Percentiles rank a stretch among this genome's conserved stretches.
Evolutionary conservation across 2,329 filamentous ascomycete genomes (phyloP).

Genomic region (Xylaria sp.): DNA sequence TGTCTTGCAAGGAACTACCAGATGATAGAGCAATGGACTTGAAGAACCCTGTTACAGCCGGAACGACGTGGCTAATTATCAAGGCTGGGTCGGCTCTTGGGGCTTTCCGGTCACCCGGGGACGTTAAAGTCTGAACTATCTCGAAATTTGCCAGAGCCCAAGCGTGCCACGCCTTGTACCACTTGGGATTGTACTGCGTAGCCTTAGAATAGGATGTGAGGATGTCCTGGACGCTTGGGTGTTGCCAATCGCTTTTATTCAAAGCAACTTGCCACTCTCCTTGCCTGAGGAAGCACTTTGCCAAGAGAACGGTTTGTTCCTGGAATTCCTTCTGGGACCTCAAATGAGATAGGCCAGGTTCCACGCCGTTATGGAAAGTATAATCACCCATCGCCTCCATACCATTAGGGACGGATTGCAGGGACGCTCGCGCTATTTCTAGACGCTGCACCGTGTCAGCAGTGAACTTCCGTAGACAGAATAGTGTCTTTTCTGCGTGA

Average conservation of each 20-base stretch:
- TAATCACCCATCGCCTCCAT: slow-evolving; percentile 60
- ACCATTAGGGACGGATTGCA: slow-evolving; percentile 62
- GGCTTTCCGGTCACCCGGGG: slow-evolving; percentile 68
- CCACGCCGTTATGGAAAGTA: slow-evolving; percentile 61
- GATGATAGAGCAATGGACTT: slow-evolving; percentile 93
- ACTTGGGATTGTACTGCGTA: slow-evolving; percentile 91
- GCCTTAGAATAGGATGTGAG: slow-evolving; percentile 91
- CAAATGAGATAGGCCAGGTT: slow-evolving; percentile 59
- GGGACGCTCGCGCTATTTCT: slow-evolving; percentile 61
- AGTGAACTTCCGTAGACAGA: slow-evolving; percentile 70
- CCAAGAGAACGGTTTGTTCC: slow-evolving; percentile 78
- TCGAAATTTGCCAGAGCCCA: slow-evolving; percentile 99
- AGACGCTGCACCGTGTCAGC: slow-evolving; percentile 66
- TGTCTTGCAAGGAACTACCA: slow-evolving; percentile 94
- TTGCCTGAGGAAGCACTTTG: slow-evolving; percentile 95
- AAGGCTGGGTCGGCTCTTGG: slow-evolving; percentile 69
- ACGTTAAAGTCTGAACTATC: slow-evolving; percentile 85
- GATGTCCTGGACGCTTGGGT: slow-evolving; percentile 87
- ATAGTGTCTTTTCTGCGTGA: slow-evolving; percentile 66
- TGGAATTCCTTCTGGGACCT: slow-evolving; percentile 64
- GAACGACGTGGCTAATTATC: slow-evolving; percentile 89
- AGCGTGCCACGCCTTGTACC: slow-evolving; percentile 99
- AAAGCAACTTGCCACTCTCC: slow-evolving; percentile 94
- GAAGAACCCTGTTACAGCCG: slow-evolving; percentile 95
- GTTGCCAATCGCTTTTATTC: slow-evolving; percentile 89